Conservation (phyloP, 1,139 yeast species). For the Taphrina populina region DNA sequence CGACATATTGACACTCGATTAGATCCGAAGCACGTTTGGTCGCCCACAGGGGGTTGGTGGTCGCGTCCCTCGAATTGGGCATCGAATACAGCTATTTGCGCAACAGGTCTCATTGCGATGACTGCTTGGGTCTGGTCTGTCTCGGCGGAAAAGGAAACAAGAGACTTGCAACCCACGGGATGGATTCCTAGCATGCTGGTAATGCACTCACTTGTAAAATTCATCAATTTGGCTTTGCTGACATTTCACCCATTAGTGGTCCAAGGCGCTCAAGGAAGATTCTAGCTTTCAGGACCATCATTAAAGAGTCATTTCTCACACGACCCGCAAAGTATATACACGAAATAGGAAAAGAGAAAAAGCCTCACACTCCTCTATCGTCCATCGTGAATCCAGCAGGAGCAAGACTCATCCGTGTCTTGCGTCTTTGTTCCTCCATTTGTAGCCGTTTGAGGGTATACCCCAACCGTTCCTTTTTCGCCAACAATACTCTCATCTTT, state of each 20-base stretch:
- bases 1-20: neutral
- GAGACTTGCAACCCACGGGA: slow-evolving; percentile 32
- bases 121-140: slow-evolving; percentile 32
- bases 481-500: slow-evolving; percentile 17
- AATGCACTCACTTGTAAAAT: neutral
- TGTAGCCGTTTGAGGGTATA: slow-evolving; percentile 28
- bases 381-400: slow-evolving; percentile 1
- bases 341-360: too few relatives aligned
- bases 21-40: slow-evolving; percentile 40
- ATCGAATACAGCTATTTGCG: slow-evolving; percentile 43
- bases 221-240: too few relatives aligned
- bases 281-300: slow-evolving; percentile 27
- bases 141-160: slow-evolving; percentile 27
- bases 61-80: slow-evolving; percentile 50
- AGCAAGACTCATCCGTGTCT: slow-evolving; percentile 32
- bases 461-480: slow-evolving; percentile 31
- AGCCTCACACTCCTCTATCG: neutral
- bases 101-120: slow-evolving; percentile 22
- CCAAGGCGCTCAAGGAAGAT: slow-evolving; percentile 27
- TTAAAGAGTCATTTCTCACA: neutral
- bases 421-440: slow-evolving; percentile 24
- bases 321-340: too few relatives aligned
- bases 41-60: slow-evolving; percentile 48
- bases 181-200: slow-evolving; percentile 33
- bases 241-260: slow-evolving; percentile 7